Percentiles rank a stretch among this genome's conserved stretches.
phyloP scores from a whole-genome alignment of 2,329 filamentous ascomycete genomes.

The Aspergillus felis region DNA sequence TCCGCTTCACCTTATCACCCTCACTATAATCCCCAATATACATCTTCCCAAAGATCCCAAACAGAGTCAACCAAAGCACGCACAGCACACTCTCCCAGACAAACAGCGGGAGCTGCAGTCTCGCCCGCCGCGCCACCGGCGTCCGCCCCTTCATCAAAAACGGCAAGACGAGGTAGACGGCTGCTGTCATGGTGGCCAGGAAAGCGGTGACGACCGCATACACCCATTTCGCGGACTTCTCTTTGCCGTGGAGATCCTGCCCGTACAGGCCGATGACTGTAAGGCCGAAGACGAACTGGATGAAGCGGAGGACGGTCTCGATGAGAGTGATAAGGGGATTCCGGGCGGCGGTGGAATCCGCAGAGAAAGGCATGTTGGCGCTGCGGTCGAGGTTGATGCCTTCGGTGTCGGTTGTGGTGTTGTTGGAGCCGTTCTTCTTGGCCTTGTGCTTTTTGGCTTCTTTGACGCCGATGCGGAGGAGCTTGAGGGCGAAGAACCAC shows the following conservation, averaged over 20 bases:
- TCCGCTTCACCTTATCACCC: slow-evolving; percentile 55
- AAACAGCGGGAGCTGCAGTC: slow-evolving; percentile 46
- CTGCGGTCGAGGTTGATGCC: slow-evolving; percentile 12
- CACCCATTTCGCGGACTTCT: slow-evolving; percentile 67
- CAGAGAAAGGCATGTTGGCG: slow-evolving; percentile 14
- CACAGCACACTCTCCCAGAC: slow-evolving; percentile 69
- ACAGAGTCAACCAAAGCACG: slow-evolving; percentile 75
- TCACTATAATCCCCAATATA: slow-evolving; percentile 55
- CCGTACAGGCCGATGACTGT: slow-evolving; percentile 77
- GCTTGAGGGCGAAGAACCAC: slow-evolving; percentile 27
- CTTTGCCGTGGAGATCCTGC: slow-evolving; percentile 53
- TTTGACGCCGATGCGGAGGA: slow-evolving; percentile 24
- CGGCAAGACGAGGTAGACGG: slow-evolving; percentile 64
- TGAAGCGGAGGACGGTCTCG: slow-evolving; percentile 57
- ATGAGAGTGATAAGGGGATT: slow-evolving; percentile 19
- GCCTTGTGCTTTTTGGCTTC: slow-evolving; percentile 30
- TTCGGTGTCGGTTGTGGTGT: slow-evolving; percentile 11
- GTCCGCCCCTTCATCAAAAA: slow-evolving; percentile 35
- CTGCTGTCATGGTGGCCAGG: slow-evolving; percentile 60
- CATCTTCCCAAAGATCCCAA: slow-evolving; percentile 78
- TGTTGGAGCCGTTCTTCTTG: slow-evolving; percentile 20
- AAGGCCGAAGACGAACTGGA: slow-evolving; percentile 72
- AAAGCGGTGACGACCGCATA: slow-evolving; percentile 70
- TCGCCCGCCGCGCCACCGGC: slow-evolving; percentile 27
- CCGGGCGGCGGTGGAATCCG: slow-evolving; percentile 10